Evolutionary conservation across 805 yeast species (phyloP).

Genomic region (Cyberlindnera japonica): DNA sequence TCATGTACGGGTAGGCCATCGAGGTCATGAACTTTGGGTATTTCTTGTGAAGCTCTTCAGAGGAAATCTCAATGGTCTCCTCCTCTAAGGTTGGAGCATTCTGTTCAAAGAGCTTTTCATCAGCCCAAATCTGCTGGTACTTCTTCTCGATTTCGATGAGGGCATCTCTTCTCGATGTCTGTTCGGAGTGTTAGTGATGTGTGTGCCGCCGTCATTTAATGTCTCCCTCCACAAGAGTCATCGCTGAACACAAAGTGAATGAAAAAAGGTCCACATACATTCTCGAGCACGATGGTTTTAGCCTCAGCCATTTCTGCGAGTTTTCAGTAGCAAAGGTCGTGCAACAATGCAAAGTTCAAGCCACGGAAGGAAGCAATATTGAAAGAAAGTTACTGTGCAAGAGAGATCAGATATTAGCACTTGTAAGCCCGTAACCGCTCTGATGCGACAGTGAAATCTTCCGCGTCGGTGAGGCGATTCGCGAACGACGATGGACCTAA

Average conservation of each 20-base stretch:
- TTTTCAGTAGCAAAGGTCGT: slow-evolving; percentile 2
- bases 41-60: slow-evolving; percentile 69
- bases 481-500: no score
- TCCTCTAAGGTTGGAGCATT: slow-evolving; percentile 82
- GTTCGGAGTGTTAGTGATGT: slow-evolving; percentile 20
- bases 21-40: slow-evolving; percentile 87
- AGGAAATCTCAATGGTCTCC: slow-evolving; percentile 45
- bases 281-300: slow-evolving; percentile 41
- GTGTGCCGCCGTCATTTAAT: not conserved
- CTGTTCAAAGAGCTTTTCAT: slow-evolving; percentile 79
- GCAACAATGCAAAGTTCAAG: not conserved
- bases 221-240: no score
- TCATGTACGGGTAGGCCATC: slow-evolving; percentile 56
- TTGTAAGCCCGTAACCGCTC: no score
- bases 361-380: not conserved
- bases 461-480: no score
- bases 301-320: slow-evolving; percentile 21
- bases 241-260: not conserved
- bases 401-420: no score
- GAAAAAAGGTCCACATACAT: slow-evolving; percentile 26
- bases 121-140: slow-evolving; percentile 84
- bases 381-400: no score
- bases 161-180: slow-evolving; percentile 94
- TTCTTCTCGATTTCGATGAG: slow-evolving; percentile 83
- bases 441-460: no score